A percentile compares a stretch with the other conserved stretches of the same genome.
These are phyloP conservation scores for Flaveria robusta DNA, from an alignment of 129 eudicot genomes.

Conservation along the genomic window DNA sequence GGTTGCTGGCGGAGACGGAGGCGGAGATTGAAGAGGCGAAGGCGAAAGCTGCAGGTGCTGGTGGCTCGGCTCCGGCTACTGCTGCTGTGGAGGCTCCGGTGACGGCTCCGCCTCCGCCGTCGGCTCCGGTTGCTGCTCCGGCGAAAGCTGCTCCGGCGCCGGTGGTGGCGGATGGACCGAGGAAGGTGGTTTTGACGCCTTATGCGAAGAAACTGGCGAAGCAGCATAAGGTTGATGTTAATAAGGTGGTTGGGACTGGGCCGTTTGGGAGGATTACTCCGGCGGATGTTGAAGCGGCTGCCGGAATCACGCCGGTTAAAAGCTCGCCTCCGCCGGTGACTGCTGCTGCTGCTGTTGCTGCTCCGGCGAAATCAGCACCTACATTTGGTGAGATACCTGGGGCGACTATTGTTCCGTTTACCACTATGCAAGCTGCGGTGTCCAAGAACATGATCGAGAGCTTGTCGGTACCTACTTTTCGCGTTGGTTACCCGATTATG, in stretches of 20 bases:
- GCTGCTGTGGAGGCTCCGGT: constrained; percentile 26
- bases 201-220: constrained; percentile 90
- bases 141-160: constrained; percentile 29
- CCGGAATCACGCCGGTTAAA: constrained; percentile 61
- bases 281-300: constrained; percentile 85
- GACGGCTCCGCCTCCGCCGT: neutral
- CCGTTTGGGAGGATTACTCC: constrained; percentile 91
- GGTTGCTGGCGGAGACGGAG: constrained; percentile 74
- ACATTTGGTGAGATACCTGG: constrained; percentile 73
- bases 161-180: constrained; percentile 34
- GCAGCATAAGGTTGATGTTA: constrained; percentile 90
- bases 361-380: constrained; percentile 41
- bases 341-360: constrained; percentile 33
- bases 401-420: constrained; percentile 71
- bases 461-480: constrained; percentile 78
- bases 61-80: constrained; percentile 17
- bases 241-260: constrained; percentile 74
- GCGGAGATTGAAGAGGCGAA: constrained; percentile 74
- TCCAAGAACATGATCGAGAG: constrained; percentile 93
- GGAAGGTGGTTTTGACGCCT: constrained; percentile 75
- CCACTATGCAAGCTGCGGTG: constrained; percentile 86
- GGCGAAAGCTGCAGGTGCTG: constrained; percentile 49
- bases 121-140: constrained; percentile 21
- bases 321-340: constrained; percentile 16
- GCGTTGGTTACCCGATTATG: constrained; percentile 79